Evolutionary conservation across 106 monocot species (phyloP).

Genomic region (Phalaenopsis aphrodite): DNA sequence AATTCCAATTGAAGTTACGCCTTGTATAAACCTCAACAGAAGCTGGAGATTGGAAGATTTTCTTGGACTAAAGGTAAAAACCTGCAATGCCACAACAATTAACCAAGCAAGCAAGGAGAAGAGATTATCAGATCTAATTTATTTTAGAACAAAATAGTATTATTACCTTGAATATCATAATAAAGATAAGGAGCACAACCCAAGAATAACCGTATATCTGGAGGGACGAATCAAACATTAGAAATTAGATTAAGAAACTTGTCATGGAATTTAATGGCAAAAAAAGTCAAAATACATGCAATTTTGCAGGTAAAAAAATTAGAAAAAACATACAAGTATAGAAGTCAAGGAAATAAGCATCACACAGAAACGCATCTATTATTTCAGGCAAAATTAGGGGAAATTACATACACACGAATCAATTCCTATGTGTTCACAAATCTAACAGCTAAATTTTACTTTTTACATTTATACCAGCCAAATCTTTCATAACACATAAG

Average conservation of each 20-base stretch:
- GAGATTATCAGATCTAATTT: not conserved
- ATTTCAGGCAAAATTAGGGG: too few species aligned
- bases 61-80: slow-evolving; percentile 68
- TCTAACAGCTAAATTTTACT: too few species aligned
- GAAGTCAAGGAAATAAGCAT: too few species aligned
- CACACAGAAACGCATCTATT: too few species aligned
- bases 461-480: too few species aligned
- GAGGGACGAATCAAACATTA: slow-evolving; percentile 8
- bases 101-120: not conserved
- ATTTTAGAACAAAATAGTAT: not conserved
- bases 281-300: not conserved
- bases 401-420: too few species aligned
- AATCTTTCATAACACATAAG: too few species aligned
- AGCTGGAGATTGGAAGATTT: slow-evolving; percentile 57
- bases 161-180: slow-evolving; percentile 79
- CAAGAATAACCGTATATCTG: slow-evolving; percentile 93
- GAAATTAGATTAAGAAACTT: not conserved
- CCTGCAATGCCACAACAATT: slow-evolving; percentile 20
- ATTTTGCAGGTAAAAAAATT: not conserved
- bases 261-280: not conserved
- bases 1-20: slow-evolving; percentile 50
- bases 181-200: slow-evolving; percentile 47
- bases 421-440: too few species aligned
- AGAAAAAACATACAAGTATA: not conserved
- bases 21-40: slow-evolving; percentile 63